These are phyloP conservation scores for Stellera chamaejasme DNA, from an alignment of 345 rosid genomes.

Conservation along the genomic window DNA sequence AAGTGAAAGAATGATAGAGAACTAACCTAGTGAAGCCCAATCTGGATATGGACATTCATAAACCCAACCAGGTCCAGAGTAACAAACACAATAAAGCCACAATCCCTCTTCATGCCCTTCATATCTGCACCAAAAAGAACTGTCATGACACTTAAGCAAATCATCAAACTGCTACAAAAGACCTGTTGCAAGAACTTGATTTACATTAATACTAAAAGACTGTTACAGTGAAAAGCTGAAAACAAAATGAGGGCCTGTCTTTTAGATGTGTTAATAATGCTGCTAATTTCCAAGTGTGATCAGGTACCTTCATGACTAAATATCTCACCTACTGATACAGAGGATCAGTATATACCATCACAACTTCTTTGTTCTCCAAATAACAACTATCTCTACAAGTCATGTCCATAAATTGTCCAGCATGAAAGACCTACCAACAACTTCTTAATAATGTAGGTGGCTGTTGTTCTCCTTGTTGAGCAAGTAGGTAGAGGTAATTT, in stretches of 20 bases:
- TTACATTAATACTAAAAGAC: too few species aligned
- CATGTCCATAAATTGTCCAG: too few species aligned
- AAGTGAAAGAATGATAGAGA: neutral
- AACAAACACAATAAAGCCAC: constrained; percentile 68
- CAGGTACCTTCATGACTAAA: neutral
- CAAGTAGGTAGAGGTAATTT: too few species aligned
- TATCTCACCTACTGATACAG: too few species aligned
- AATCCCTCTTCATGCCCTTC: constrained; percentile 63
- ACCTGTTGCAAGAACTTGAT: neutral
- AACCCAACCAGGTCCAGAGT: constrained; percentile 76
- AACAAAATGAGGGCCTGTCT: neutral
- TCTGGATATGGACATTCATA: constrained; percentile 74
- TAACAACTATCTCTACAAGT: too few species aligned
- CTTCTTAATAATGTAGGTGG: too few species aligned
- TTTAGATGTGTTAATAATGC: neutral
- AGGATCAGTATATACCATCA: too few species aligned
- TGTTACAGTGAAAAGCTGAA: too few species aligned
- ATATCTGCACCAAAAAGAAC: constrained; percentile 32
- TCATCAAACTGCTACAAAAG: neutral
- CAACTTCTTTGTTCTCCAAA: too few species aligned
- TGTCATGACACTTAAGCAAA: neutral
- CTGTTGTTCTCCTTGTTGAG: too few species aligned
- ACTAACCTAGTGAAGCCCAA: constrained; percentile 44
- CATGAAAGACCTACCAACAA: too few species aligned
- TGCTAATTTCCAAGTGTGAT: neutral